Evolutionary conservation across 208 protist genomes (phyloP).

Genomic region (Acanthamoeba castellanii): DNA sequence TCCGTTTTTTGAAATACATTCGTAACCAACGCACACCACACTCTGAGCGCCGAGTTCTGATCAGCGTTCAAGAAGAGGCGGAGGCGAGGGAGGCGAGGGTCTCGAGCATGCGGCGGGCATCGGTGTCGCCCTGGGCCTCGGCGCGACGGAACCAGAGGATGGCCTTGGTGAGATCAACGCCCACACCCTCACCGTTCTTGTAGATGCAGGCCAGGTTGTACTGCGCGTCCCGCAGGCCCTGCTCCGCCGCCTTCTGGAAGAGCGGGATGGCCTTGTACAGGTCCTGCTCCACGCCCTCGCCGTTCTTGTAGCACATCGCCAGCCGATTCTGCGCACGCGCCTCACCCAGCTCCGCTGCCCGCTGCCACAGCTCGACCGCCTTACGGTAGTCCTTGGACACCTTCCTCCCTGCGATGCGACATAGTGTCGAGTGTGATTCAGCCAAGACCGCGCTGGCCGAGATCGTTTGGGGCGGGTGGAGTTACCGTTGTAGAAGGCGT

Average conservation of each 20-base stretch:
- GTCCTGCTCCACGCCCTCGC: slow-evolving; percentile 74
- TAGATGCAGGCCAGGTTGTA: slow-evolving; percentile 76
- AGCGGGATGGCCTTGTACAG: slow-evolving; percentile 70
- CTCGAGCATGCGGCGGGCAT: slow-evolving; percentile 72
- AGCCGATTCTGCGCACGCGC: slow-evolving; percentile 67
- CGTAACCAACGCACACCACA: too few relatives aligned
- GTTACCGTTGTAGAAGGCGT: slow-evolving; percentile 75
- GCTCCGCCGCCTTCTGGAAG: slow-evolving; percentile 70
- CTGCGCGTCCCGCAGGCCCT: slow-evolving; percentile 52
- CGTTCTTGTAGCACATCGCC: slow-evolving; percentile 76
- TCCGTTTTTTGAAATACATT: too few relatives aligned
- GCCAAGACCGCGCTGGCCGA: too few relatives aligned
- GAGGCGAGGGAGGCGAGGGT: slow-evolving; percentile 37
- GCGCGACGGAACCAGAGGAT: slow-evolving; percentile 66
- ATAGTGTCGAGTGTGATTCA: background rate
- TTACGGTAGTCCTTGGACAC: slow-evolving; percentile 58
- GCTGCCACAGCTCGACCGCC: slow-evolving; percentile 68
- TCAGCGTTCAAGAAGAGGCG: background rate
- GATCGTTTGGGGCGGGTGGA: too few relatives aligned
- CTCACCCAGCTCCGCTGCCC: slow-evolving; percentile 61
- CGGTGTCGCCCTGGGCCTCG: slow-evolving; percentile 68
- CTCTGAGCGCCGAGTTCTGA: too few relatives aligned
- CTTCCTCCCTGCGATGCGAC: background rate
- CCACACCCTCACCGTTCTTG: slow-evolving; percentile 71
- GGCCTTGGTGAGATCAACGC: slow-evolving; percentile 59